phyloP scores from a whole-genome alignment of 2,329 filamentous ascomycete species.

The Colletotrichum theobromicola region DNA sequence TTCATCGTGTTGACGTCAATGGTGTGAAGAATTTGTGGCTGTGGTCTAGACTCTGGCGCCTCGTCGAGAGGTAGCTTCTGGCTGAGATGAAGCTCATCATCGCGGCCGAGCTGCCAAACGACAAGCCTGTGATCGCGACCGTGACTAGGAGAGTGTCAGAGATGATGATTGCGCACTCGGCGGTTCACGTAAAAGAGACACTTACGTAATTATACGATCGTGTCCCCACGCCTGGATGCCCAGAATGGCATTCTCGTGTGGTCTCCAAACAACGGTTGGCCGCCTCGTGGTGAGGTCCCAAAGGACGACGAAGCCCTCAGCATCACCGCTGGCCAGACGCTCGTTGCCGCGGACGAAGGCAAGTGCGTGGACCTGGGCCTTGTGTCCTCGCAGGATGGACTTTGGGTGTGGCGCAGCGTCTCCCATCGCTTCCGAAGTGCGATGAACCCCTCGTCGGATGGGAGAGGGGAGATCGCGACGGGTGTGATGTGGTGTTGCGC shows the following conservation, averaged over 20 bases:
- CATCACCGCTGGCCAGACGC: constrained; percentile 84
- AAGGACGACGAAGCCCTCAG: constrained; percentile 84
- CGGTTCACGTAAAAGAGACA: constrained; percentile 24
- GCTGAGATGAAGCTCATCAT: constrained; percentile 69
- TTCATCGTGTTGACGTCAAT: constrained; percentile 92
- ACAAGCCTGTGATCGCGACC: constrained; percentile 87
- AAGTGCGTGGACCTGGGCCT: constrained; percentile 78
- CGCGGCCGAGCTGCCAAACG: constrained; percentile 76
- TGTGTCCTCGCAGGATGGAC: constrained; percentile 83
- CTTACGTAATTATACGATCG: constrained; percentile 85
- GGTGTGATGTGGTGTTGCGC: not conserved
- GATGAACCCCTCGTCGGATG: not conserved
- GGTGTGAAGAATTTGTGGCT: constrained; percentile 86
- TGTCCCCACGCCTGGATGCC: constrained; percentile 73
- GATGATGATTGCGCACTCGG: not conserved
- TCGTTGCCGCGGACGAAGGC: constrained; percentile 75
- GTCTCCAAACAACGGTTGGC: constrained; percentile 83
- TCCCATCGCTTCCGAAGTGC: constrained; percentile 25
- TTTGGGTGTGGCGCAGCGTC: constrained; percentile 47
- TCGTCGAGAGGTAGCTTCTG: constrained; percentile 74
- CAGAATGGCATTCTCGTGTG: constrained; percentile 79
- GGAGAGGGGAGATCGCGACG: not conserved
- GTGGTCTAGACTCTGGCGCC: constrained; percentile 50
- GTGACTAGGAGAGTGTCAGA: constrained; percentile 62
- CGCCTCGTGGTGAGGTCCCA: constrained; percentile 88